Evolutionary conservation across 345 rosid species (phyloP).

Genomic region (Aegle marmelos): DNA sequence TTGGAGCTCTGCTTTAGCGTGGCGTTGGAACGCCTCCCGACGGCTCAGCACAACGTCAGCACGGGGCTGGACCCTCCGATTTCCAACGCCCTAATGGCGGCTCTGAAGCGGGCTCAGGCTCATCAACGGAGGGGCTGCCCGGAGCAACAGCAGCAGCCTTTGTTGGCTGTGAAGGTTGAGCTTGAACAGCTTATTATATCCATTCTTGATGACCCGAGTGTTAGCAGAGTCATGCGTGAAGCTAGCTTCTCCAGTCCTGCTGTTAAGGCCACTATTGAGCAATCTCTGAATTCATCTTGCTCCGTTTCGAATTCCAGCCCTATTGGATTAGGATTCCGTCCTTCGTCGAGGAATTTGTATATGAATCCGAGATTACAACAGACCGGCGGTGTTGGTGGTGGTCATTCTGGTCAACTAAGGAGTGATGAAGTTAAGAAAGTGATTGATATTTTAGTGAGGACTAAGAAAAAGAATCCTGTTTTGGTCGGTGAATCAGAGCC

Average conservation of each 20-base stretch:
- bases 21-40: slow-evolving; percentile 91
- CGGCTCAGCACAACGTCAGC: slow-evolving; percentile 45
- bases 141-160: slow-evolving; percentile 96
- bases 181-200: slow-evolving; percentile 95
- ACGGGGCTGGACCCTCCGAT: slow-evolving; percentile 73
- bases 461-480: slow-evolving; percentile 77
- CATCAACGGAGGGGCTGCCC: slow-evolving; percentile 99
- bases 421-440: slow-evolving; percentile 65
- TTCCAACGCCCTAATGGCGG: slow-evolving; percentile 97
- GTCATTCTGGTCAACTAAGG: slow-evolving; percentile 42
- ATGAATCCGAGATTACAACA: slow-evolving; percentile 81
- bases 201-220: slow-evolving; percentile 96
- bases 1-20: slow-evolving; percentile 99
- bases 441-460: slow-evolving; percentile 58
- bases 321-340: slow-evolving; percentile 66
- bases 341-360: slow-evolving; percentile 56
- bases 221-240: slow-evolving; percentile 95
- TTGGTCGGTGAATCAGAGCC: slow-evolving; percentile 88
- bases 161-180: slow-evolving; percentile 93
- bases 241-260: slow-evolving; percentile 98
- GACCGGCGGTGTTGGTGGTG: slow-evolving; percentile 17
- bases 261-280: slow-evolving; percentile 88
- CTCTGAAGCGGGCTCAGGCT: slow-evolving; percentile 95
- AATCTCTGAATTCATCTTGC: slow-evolving; percentile 51
- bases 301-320: slow-evolving; percentile 34